Base-by-base conservation (phyloP, 2,329 filamentous ascomycete genomes). In the Trichoderma afroharzianum region DNA sequence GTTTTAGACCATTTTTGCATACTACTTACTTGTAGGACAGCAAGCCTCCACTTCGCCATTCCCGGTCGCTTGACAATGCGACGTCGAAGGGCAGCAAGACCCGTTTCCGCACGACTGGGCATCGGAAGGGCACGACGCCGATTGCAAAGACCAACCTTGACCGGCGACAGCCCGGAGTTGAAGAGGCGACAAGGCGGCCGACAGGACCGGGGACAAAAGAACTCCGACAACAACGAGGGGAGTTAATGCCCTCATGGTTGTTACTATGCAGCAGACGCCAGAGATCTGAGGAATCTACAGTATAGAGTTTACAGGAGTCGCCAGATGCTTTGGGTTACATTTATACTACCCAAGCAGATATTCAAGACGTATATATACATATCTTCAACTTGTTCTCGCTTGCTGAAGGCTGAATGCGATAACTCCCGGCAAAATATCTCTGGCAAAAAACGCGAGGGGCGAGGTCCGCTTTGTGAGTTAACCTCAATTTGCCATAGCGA, bases 1-100 rank as follows among this genome's bases (percentile, higher is more conserved):
- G 7, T 21, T n/a, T 1, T 24, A 21, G 1, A 24, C 1, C 0
- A 0, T 4, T 14, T 4, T 11, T 8, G 39, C 15, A 53, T 6
- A 5, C 11, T 15, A 24, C 57, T 53, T 15, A 62, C 57, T 33
- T 4, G 53, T 62, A 15, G 57, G 67, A 11, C 57, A 69, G 11
- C 67, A 69, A 7, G 67, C 67, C 24, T 50, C 57, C 28, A 69
- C 57, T 62, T 62, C 67, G n/a, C 67, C 67, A 15, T 69, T 69
- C 3, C 67, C 67, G 15, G 57, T 47, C 4, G 67, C 28, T 15
- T 69, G 57, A 32, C 67, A 69, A 30, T 33, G 28, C 18, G 67
- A 69, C 14, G 57, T 62, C 9, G 39, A 62, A 26, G 66, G 66
- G 4, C 55, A 62, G 30, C 57, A 69, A 2, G 67, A 61, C 30